Evolutionary conservation across 352 stramenopile genomes (phyloP), one percentile per base, ranked within the genome.

Genomic region (Globisporangium barbulae): DNA sequence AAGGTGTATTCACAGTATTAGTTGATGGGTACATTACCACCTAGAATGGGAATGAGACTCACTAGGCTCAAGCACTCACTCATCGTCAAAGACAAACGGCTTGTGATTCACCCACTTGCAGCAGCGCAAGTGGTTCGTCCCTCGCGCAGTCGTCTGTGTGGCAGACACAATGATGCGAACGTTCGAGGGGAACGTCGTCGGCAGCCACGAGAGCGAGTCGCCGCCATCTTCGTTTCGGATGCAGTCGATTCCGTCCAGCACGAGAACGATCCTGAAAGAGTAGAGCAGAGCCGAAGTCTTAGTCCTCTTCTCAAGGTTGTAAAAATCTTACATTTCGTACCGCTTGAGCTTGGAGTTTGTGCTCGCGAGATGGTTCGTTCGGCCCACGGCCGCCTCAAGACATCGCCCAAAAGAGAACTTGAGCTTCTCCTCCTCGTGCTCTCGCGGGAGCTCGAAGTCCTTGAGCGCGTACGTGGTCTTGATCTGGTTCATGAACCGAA

Each of bases 371-470:
- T 87, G 52, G 33, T 67, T 70, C 57, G 76, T 59, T 8, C 74
- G 71, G 44, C 81, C 74, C 7, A 86, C 77, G 1, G 81, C 86
- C 28, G 79, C 83, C 61, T 93, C 84, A 25, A 94, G 75, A 53
- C 86, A 94, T 8, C 86, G 77, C 25, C 68, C 81, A 22, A 94
- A 83, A 0, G 86, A 93, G 25, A 93, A 94, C 64, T 92, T 93
- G 65, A 94, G 78, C 61, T 93, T 93, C 56, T 94, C 84, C 62
- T 94, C 86, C 47, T 94, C 84, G 63, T 93, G 78, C 30, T 92
- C 84, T 31, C 70, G 79, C 12, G 84, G 84, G 7, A 93, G 71
- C 56, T 94, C 86, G 56, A 94, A 94, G 28, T 94, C 86, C 0
- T 78, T 74, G n/a, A 94, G 76, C 8, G 53, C 75, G 48, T 87